These are phyloP conservation scores for Rhizoclosmatium sp. DNA, from an alignment of 192 early-diverging fungal genomes.

Conservation along the genomic window DNA sequence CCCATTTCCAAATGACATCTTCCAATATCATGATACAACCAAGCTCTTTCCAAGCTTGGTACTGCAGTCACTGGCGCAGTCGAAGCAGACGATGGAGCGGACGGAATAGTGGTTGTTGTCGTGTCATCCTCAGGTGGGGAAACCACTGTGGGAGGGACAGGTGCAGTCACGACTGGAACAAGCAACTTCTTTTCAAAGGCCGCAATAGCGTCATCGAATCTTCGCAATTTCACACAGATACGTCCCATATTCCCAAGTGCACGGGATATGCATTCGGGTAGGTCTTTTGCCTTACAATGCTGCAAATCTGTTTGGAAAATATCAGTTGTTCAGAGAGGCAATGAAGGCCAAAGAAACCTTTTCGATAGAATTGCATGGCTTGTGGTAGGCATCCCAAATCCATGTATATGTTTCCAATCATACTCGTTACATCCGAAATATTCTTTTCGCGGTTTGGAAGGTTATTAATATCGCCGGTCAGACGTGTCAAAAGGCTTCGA, in stretches of 20 bases:
- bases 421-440: constrained; percentile 35
- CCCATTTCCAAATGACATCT: constrained; percentile 41
- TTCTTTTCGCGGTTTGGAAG: constrained; percentile 32
- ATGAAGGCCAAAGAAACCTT: constrained; percentile 24
- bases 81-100: not conserved
- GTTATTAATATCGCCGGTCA: constrained; percentile 23
- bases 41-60: constrained; percentile 28
- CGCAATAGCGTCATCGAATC: constrained; percentile 38
- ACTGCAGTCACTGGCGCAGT: not conserved
- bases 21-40: constrained; percentile 44
- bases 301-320: constrained; percentile 24
- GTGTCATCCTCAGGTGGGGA: not conserved
- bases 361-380: constrained; percentile 38
- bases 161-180: not conserved
- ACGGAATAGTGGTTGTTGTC: not conserved
- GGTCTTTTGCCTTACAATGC: constrained; percentile 14
- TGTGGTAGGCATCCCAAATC: constrained; percentile 33
- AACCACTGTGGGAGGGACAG: not conserved
- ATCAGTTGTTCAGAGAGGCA: not conserved
- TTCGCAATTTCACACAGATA: constrained; percentile 31
- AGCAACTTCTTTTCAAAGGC: constrained; percentile 34
- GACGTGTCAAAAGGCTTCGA: constrained; percentile 21
- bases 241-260: constrained; percentile 41
- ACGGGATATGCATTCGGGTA: constrained; percentile 15
- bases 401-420: constrained; percentile 41